Evolutionary conservation across 163 green algal genomes (phyloP).

Genomic region (Volvox carteri): DNA sequence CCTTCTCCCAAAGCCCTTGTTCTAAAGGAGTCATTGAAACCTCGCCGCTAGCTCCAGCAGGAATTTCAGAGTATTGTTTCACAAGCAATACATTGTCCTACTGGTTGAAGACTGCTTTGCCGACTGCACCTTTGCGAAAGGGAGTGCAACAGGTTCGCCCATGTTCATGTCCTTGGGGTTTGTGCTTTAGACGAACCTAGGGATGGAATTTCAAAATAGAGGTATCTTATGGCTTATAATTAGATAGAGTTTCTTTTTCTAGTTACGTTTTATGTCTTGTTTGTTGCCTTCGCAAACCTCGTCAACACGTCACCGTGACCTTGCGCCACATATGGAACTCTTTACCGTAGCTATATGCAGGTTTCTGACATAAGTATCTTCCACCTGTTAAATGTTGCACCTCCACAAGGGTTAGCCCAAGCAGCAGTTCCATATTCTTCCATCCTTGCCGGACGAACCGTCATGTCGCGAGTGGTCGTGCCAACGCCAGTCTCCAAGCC

Average conservation of each 20-base stretch:
- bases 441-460: background rate
- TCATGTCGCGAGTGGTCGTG: background rate
- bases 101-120: no score
- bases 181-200: background rate
- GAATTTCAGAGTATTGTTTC: no score
- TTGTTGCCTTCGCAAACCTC: background rate
- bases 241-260: background rate
- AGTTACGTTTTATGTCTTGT: background rate
- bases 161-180: background rate
- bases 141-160: slow-evolving; percentile 10
- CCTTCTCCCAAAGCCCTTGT: no score
- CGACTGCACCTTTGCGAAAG: no score
- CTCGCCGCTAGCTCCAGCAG: no score
- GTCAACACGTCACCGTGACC: slow-evolving; percentile 30
- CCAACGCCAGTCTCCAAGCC: slow-evolving; percentile 21
- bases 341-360: background rate
- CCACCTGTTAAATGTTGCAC: background rate
- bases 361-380: background rate
- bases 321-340: background rate
- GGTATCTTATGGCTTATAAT: background rate
- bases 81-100: no score
- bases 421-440: background rate
- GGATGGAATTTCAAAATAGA: background rate
- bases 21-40: no score
- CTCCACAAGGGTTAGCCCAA: background rate